phyloP scores from a whole-genome alignment of 176 grass and related monocot genomes.

The barley (Hordeum vulgare) region DNA sequence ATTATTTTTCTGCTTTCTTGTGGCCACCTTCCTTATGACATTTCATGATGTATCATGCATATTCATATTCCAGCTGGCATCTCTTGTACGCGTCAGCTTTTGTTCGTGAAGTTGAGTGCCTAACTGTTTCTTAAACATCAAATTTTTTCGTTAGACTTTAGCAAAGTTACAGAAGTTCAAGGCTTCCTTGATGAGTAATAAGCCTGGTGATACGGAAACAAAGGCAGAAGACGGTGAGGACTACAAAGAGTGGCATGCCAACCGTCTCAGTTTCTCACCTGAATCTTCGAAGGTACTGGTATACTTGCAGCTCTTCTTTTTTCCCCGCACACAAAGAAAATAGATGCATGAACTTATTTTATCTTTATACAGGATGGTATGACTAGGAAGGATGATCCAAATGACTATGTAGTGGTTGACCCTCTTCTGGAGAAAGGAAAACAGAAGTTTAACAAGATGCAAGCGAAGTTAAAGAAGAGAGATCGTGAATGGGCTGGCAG shows the following conservation, averaged over 20 bases:
- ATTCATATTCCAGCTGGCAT: conserved; percentile 11
- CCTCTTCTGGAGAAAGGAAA: conserved; percentile 96
- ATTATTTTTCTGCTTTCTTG: neutral
- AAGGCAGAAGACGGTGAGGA: conserved; percentile 38
- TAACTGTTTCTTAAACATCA: conserved; percentile 14
- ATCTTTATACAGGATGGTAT: conserved; percentile 57
- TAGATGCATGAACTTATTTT: conserved; percentile 15
- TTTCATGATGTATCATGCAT: conserved; percentile 5
- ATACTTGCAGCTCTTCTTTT: neutral
- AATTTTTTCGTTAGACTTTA: conserved; percentile 53
- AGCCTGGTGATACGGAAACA: conserved; percentile 29
- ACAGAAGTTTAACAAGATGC: conserved; percentile 95
- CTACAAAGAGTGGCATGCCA: conserved; percentile 63
- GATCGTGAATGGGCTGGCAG: conserved; percentile 93
- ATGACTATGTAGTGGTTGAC: conserved; percentile 93
- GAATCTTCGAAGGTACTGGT: conserved; percentile 56
- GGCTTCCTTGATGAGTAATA: conserved; percentile 45
- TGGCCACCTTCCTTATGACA: neutral
- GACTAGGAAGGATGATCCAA: conserved; percentile 78
- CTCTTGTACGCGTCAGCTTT: neutral
- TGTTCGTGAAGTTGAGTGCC: neutral
- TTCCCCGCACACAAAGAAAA: neutral
- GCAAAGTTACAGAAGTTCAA: conserved; percentile 80
- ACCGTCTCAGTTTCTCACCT: conserved; percentile 47
- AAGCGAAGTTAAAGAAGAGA: conserved; percentile 80